Base-by-base conservation (phyloP, 106 monocot species). In the Apostasia shenzhenica region DNA sequence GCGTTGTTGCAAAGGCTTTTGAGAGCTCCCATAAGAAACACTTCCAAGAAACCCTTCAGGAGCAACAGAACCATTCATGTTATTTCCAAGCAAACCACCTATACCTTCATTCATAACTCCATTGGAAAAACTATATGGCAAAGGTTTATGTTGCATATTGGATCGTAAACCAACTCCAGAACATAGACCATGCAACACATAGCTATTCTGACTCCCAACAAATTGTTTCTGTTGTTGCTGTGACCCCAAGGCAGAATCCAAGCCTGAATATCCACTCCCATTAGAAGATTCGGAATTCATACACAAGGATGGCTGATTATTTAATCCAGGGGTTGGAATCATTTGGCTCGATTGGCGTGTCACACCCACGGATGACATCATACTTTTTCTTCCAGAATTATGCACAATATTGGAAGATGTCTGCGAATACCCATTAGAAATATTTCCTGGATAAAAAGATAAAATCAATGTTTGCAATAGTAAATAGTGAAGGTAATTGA, bases 271-370 rank as follows among this genome's bases (percentile, higher is more conserved):
- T 54, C 81, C 81, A 74, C 63, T 67, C n/a, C 82, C 86, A 81
- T 70, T 82, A 48, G 77, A 73, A 66, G 39, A 71, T 47, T 76
- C 81, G 60, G 87, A 76, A 69, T 78, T 83, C 56, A 80, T 60
- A 13, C 89, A 7, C 51, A 75, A 60, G n/a, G 73, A 63, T 61
- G 82, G 80, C 65, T 66, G 63, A 83, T 83, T 83, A 66, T 76
- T 93, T 42, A 93, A 88, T 50, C 99, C 93, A 69, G 93, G 99
- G 49, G 99, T 90, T 44, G 93, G 99, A 10, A 99, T 90, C 93
- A 99, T 93, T 61, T 90, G 92, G 63, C 70, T 93, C 57, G 81
- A 75, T 67, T 80, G 82, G 14, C 79, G 78, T 57, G 80, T 72
- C 45, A 93, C 50, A 50, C 69, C 75, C 57, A 72, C 59, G 14